These are phyloP conservation scores for Diaporthe ilicicola DNA, from an alignment of 2,329 filamentous ascomycete species.

Conservation along the genomic window DNA sequence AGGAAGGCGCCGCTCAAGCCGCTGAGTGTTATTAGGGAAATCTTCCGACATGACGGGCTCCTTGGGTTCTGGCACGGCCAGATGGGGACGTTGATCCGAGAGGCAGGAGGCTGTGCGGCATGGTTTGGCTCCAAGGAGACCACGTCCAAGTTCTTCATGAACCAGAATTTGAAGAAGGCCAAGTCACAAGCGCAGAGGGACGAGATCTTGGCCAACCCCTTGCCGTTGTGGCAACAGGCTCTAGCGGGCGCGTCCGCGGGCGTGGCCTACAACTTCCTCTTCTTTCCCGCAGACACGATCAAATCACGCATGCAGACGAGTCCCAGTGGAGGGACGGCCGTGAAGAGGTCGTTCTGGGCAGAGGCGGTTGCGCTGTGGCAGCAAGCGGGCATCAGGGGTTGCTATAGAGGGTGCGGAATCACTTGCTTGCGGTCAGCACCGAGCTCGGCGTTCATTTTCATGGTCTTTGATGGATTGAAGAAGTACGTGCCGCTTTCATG, in stretches of 20 bases:
- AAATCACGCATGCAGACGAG: slow-evolving; percentile 97
- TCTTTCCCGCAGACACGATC: slow-evolving; percentile 97
- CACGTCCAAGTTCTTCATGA: slow-evolving; percentile 74
- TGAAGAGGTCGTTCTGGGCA: slow-evolving; percentile 73
- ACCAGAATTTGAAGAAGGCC: slow-evolving; percentile 56
- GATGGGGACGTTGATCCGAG: slow-evolving; percentile 89
- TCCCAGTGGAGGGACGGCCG: slow-evolving; percentile 66
- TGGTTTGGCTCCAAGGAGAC: slow-evolving; percentile 96
- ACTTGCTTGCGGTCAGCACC: slow-evolving; percentile 88
- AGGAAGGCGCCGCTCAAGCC: slow-evolving; percentile 65
- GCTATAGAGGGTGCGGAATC: slow-evolving; percentile 95
- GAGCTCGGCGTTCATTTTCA: slow-evolving; percentile 98
- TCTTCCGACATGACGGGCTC: slow-evolving; percentile 85
- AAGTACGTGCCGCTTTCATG: slow-evolving; percentile 64
- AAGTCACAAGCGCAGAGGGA: slow-evolving; percentile 50
- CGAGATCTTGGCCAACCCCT: slow-evolving; percentile 55
- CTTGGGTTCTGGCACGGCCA: slow-evolving; percentile 95
- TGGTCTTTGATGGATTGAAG: slow-evolving; percentile 90
- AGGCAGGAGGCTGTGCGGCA: slow-evolving; percentile 90
- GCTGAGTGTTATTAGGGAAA: slow-evolving; percentile 75
- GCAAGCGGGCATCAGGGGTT: slow-evolving; percentile 80
- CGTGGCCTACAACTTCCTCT: slow-evolving; percentile 95
- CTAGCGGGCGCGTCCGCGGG: slow-evolving; percentile 87
- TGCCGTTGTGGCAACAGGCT: slow-evolving; percentile 89
- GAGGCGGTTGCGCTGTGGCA: slow-evolving; percentile 81